phyloP scores from a whole-genome alignment of 345 rosid genomes.

The Litchi chinensis region DNA sequence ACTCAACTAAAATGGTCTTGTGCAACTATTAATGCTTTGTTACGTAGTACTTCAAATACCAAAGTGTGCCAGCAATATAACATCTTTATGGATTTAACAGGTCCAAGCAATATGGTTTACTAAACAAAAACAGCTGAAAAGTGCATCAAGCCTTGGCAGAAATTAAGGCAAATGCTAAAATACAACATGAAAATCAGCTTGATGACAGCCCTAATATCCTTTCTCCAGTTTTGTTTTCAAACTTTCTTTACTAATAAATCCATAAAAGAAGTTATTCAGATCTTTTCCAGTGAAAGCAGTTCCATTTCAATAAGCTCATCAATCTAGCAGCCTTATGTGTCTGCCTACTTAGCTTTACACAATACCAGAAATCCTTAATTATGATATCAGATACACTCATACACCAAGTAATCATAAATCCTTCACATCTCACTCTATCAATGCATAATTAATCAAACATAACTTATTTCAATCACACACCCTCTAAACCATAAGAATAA shows the following conservation, averaged over 20 bases:
- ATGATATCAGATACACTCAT: neutral
- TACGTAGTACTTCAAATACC: neutral
- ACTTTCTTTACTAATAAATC: neutral
- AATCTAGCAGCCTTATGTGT: neutral
- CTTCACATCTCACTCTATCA: neutral
- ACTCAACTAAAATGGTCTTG: neutral
- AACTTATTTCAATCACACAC: neutral
- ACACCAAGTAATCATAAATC: neutral
- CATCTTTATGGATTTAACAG: neutral
- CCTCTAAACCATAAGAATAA: neutral
- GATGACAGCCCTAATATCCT: neutral
- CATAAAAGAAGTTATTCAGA: neutral
- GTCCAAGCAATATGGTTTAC: neutral
- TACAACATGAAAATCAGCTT: neutral
- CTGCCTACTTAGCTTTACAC: neutral
- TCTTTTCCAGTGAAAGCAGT: neutral
- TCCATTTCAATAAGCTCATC: slow-evolving; percentile 1
- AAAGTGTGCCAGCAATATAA: neutral
- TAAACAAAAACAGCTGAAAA: neutral
- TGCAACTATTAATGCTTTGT: neutral
- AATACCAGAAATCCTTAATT: neutral
- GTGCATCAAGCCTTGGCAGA: neutral
- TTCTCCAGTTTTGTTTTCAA: neutral
- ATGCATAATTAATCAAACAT: neutral
- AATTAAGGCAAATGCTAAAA: neutral